Percentiles rank a stretch among this genome's conserved stretches.
Conservation (phyloP, 192 early-diverging fungal genomes). For the Funneliformis mosseae region DNA sequence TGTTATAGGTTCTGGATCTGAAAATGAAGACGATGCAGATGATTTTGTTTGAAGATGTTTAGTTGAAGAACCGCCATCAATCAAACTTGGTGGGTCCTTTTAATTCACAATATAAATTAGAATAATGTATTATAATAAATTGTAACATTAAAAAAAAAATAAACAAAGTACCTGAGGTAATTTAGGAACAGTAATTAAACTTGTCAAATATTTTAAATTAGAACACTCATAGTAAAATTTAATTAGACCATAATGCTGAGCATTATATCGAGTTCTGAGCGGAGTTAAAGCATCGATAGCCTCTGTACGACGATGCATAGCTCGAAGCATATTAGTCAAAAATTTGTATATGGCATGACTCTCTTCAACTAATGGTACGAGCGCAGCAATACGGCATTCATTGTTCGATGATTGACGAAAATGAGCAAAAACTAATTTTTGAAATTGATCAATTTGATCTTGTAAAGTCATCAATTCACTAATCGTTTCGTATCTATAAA, state of each 20-base stretch:
- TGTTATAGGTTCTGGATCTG: constrained; percentile 56
- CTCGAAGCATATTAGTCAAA: constrained; percentile 90
- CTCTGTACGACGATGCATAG: constrained; percentile 89
- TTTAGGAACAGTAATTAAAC: constrained; percentile 87
- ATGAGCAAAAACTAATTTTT: constrained; percentile 83
- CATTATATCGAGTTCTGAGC: constrained; percentile 84
- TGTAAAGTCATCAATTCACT: constrained; percentile 90
- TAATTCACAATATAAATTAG: not conserved
- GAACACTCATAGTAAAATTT: constrained; percentile 93
- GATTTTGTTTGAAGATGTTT: constrained; percentile 48
- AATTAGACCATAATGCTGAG: constrained; percentile 81
- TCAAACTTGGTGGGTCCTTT: constrained; percentile 79
- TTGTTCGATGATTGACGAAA: constrained; percentile 84
- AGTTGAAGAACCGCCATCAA: constrained; percentile 70
- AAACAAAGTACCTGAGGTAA: constrained; percentile 55
- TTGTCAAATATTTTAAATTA: constrained; percentile 89
- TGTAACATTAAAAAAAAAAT: not conserved
- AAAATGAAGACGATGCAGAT: constrained; percentile 47
- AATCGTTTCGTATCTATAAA: constrained; percentile 89
- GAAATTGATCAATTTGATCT: constrained; percentile 89
- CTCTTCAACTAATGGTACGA: constrained; percentile 98
- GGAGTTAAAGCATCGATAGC: constrained; percentile 87
- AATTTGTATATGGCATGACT: constrained; percentile 95
- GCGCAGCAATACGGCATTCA: constrained; percentile 92
- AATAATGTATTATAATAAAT: not conserved